Conservation (phyloP, 2,329 filamentous ascomycete genomes). For the Botrytis tulipae region DNA sequence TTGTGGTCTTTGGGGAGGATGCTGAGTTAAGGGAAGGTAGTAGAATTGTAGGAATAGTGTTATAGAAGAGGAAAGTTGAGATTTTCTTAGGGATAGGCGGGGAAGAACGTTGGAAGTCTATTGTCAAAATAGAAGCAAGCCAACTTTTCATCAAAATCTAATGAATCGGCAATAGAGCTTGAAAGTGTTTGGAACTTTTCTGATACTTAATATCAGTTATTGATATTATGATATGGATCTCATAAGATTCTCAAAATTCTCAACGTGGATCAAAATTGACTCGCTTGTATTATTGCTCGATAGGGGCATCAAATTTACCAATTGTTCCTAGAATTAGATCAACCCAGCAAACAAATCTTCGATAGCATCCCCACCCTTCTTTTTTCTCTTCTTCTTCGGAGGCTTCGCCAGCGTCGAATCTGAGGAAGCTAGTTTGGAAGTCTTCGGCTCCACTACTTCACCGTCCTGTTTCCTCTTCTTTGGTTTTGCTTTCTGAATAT, state of each 20-base stretch:
- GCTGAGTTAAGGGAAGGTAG: conserved; percentile 31
- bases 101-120: not conserved
- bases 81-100: not conserved
- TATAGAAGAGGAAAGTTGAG: not conserved
- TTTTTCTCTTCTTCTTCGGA: conserved; percentile 58
- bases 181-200: not conserved
- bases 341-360: conserved; percentile 70
- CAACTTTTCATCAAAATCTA: not conserved
- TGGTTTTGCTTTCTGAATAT: conserved; percentile 28
- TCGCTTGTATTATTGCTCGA: not conserved
- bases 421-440: conserved; percentile 1
- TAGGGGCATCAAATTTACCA: not conserved
- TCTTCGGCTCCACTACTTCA: conserved; percentile 12
- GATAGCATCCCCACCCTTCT: conserved; percentile 63
- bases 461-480: conserved; percentile 28
- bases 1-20: conserved; percentile 53
- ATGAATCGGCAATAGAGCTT: not conserved
- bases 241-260: not conserved
- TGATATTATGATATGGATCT: not conserved
- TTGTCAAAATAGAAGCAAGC: not conserved
- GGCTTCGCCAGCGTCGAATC: conserved; percentile 39
- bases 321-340: conserved; percentile 36
- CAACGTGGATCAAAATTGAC: not conserved
- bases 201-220: not conserved
- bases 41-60: not conserved